These are phyloP conservation scores for Carex pumila DNA, from an alignment of 176 grass and related monocot genomes.

Conservation along the genomic window DNA sequence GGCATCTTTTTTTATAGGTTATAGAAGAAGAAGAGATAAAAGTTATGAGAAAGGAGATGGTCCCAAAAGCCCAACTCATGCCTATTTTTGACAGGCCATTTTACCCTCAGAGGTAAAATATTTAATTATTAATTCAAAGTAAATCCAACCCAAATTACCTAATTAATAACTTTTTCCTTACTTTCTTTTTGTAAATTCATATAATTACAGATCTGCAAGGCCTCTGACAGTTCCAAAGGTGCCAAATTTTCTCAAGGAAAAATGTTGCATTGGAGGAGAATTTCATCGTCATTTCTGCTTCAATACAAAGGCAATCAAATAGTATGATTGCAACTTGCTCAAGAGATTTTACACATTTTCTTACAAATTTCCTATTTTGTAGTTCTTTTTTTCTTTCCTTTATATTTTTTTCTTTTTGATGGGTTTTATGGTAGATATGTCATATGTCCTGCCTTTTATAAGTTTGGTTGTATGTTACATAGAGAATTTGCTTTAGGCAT, in stretches of 20 bases:
- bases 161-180: background rate
- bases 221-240: slow-evolving; percentile 75
- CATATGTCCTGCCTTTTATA: background rate
- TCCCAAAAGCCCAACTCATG: slow-evolving; percentile 94
- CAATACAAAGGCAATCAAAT: slow-evolving; percentile 48
- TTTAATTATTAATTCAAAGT: background rate
- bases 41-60: slow-evolving; percentile 94
- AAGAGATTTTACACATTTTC: background rate
- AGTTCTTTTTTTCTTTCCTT: background rate
- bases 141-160: background rate
- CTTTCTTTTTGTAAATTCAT: background rate
- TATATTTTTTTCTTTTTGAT: background rate
- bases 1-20: slow-evolving; percentile 26
- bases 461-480: slow-evolving; percentile 5
- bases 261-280: slow-evolving; percentile 72
- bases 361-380: slow-evolving; percentile 13
- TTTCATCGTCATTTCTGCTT: slow-evolving; percentile 83
- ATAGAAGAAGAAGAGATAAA: slow-evolving; percentile 94
- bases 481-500: background rate
- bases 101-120: slow-evolving; percentile 67
- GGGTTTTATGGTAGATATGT: slow-evolving; percentile 10
- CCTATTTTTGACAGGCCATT: slow-evolving; percentile 88
- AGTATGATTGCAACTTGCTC: background rate
- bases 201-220: slow-evolving; percentile 47
- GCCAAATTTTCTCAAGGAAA: slow-evolving; percentile 68